Base-by-base conservation (phyloP, 768 basidiomycete genomes). In the Inosperma sp. region DNA sequence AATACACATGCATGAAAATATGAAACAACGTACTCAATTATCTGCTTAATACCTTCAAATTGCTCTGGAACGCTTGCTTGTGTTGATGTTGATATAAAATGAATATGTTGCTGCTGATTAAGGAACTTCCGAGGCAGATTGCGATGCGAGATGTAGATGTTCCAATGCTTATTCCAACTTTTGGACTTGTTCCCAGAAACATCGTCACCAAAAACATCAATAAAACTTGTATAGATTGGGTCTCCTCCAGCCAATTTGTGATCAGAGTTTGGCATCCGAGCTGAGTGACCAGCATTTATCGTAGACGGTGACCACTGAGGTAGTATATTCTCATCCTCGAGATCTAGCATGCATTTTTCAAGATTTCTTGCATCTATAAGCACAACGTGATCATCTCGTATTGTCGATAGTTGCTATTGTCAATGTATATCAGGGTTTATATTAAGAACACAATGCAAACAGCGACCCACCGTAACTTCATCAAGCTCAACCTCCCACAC, bases 131-230 rank as follows among this genome's bases (percentile, higher is more conserved):
- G 58, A 0, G 70, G 73, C 0, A 75, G 56, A 48, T 68, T 71
- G 14, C 61, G 48, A 36, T 73, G 66, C 1, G 58, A 65, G n/a
- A 72, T 57, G 40, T 73, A 75, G 0, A 69, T 63, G 40, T 73
- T 75, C 57, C 60, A 66, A 47, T 77, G 75, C 39, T 74, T 72
- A 53, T 75, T 76, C 65, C 67, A 76, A 27, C 66, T 67, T 53
- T 76, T 76, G 3, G 66, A 69, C 12, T 61, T 52, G 50, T 76
- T 75, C 4, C 72, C 74, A 1, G 72, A 77, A 0, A 74, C 68
- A 58, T 77, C 71, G 47, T 77, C 73, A 1, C 64, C 59, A 49
- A 68, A 72, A 3, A 69, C 45, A 37, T 67, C 64, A 42, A 69
- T 56, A 23, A 62, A 63, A 19, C 60, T 65, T 2, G 55, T 60